A percentile compares a stretch with the other conserved stretches of the same genome.
These are phyloP conservation scores for Diplotaxis tenuifolia DNA, from an alignment of 345 rosid genomes.

Conservation along the genomic window DNA sequence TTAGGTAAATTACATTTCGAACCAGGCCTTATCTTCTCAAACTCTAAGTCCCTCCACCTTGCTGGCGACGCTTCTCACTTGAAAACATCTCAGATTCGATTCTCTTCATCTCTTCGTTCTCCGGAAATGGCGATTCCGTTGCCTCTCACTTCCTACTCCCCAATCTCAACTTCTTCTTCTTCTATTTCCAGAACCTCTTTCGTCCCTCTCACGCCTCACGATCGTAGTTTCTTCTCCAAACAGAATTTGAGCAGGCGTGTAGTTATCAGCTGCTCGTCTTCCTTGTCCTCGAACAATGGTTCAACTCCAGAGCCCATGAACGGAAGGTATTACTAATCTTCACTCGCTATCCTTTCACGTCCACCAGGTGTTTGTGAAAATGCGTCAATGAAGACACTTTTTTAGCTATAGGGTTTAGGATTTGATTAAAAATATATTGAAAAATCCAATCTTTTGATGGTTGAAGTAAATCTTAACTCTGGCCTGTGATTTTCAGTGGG, in stretches of 20 bases:
- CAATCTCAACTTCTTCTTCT: conserved; percentile 37
- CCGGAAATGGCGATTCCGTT: conserved; percentile 51
- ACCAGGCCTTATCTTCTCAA: conserved; percentile 30
- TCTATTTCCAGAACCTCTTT: conserved; percentile 30
- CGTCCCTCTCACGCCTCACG: conserved; percentile 35
- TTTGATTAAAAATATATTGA: no score
- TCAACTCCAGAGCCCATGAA: conserved; percentile 48
- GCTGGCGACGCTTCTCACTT: conserved; percentile 26
- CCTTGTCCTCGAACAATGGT: conserved; percentile 49
- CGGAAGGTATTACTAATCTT: conserved; percentile 39
- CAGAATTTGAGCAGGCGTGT: conserved; percentile 37
- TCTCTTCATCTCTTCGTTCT: background rate
- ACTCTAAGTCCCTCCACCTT: background rate
- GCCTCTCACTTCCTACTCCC: conserved; percentile 31
- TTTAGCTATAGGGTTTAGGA: conserved; percentile 1
- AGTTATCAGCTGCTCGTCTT: conserved; percentile 50
- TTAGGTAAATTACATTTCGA: background rate
- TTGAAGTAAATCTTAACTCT: background rate
- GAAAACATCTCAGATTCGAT: background rate
- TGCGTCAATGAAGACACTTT: conserved; percentile 32
- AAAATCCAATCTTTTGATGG: background rate
- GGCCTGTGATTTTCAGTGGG: conserved; percentile 19
- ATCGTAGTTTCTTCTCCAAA: conserved; percentile 21
- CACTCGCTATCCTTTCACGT: background rate
- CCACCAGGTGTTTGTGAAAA: conserved; percentile 45